phyloP scores from a whole-genome alignment of 2,329 filamentous ascomycete species.

The Ophiocordyceps camponoti-saundersi region DNA sequence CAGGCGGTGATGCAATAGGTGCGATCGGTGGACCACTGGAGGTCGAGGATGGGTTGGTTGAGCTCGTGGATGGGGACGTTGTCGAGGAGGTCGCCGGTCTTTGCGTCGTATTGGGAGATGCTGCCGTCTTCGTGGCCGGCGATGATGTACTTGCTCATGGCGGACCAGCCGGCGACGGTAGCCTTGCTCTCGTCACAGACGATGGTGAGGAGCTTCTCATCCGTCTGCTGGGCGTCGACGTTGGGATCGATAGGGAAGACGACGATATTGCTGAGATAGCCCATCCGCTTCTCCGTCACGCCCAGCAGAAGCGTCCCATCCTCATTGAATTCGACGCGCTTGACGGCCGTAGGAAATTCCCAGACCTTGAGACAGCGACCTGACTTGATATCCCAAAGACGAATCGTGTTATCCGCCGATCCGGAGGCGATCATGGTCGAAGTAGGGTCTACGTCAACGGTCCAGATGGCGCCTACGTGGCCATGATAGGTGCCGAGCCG shows the following conservation, averaged over 20 bases:
- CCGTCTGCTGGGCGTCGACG: conserved; percentile 63
- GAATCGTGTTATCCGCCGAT: conserved; percentile 95
- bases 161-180: conserved; percentile 93
- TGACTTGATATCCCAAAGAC: conserved; percentile 89
- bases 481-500: conserved; percentile 91
- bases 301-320: conserved; percentile 82
- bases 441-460: conserved; percentile 88
- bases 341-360: conserved; percentile 94
- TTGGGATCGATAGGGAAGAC: conserved; percentile 82
- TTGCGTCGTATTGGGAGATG: conserved; percentile 79
- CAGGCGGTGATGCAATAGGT: conserved; percentile 97
- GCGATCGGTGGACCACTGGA: conserved; percentile 86
- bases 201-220: conserved; percentile 72
- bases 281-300: conserved; percentile 97
- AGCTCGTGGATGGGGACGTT: conserved; percentile 76
- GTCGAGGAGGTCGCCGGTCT: conserved; percentile 71
- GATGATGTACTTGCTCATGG: conserved; percentile 88
- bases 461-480: conserved; percentile 97
- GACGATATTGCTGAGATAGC: conserved; percentile 83
- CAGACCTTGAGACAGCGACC: conserved; percentile 90
- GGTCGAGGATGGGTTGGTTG: conserved; percentile 68
- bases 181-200: conserved; percentile 93
- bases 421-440: conserved; percentile 84
- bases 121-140: conserved; percentile 93
- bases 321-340: conserved; percentile 93